Base-by-base conservation (phyloP, 352 stramenopile species). In the Pythium aphanidermatum region DNA sequence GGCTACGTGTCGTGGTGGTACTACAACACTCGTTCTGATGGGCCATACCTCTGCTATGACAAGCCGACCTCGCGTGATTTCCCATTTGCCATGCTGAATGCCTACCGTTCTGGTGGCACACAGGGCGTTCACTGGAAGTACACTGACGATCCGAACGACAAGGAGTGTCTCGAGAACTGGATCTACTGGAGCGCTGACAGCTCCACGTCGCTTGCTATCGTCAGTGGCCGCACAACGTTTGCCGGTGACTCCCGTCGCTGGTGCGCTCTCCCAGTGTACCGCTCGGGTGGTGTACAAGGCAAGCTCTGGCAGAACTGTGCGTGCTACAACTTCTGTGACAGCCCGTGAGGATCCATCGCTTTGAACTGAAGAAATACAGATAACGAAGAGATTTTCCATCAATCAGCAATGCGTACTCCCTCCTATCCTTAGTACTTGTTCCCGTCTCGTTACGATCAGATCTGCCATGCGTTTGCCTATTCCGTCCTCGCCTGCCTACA, bases 101-200 rank as follows among this genome's bases (percentile, higher is more conserved):
- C 28, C 12, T 47, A 47, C n/a, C 40, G 40, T 8, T 47, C 40
- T 14, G 25, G 25, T 25, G 40, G 40, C 9, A 36, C 14, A 21
- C 9, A 47, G n/a, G 28, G 28, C 40, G 29, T 34, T 19, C 40
- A 47, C 40, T 47, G 40, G 40, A 47, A 47, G 40, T 47, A 47
- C 27, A 35, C 29, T 2, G 40, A 47, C 14, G 14, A 47, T 14
- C 14, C 14, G 5, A 21, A 42, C 35, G 21, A n/a, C 5, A 21
- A 21, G 6, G 14, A 21, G 14, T 42, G 35, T 23, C 35, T 42
- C 35, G 14, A 42, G 20, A 25, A 42, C 35, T 42, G 35, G 35
- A n/a, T 26, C 4, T 42, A 42, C 35, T 42, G 12, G 20, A 13
- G 31, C 13, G 26, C 17, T 40, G 34, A 21, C 26, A 21, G 34